A percentile compares a stretch with the other conserved stretches of the same genome.
Evolutionary conservation across 495 filamentous ascomycete species (phyloP).

Genomic region (Trichoderma asperelloides): DNA sequence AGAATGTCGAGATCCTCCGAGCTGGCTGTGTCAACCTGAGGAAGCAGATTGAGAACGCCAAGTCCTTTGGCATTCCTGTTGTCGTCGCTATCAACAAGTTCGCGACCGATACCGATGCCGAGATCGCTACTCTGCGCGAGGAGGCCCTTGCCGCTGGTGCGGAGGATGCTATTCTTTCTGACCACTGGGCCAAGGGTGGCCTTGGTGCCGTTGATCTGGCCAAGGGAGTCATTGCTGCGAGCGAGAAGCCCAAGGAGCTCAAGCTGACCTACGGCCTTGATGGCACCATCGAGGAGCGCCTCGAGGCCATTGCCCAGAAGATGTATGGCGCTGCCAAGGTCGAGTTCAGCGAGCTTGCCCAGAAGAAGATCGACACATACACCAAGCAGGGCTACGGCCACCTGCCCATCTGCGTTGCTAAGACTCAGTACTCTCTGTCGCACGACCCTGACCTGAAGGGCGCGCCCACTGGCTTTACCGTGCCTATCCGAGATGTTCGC

Average conservation of each 20-base stretch:
- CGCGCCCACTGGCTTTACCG: constrained; percentile 90
- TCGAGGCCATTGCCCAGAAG: constrained; percentile 78
- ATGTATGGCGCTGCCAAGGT: constrained; percentile 93
- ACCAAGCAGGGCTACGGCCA: constrained; percentile 84
- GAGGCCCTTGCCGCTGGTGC: constrained; percentile 89
- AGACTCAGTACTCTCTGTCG: constrained; percentile 95
- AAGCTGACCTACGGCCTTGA: constrained; percentile 78
- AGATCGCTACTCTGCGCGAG: constrained; percentile 79
- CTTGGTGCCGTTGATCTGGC: constrained; percentile 85
- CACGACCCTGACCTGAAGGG: constrained; percentile 93
- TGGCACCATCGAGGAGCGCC: constrained; percentile 76
- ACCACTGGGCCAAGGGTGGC: constrained; percentile 96
- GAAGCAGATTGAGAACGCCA: constrained; percentile 88
- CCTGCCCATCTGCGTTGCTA: constrained; percentile 91
- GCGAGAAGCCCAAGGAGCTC: constrained; percentile 80
- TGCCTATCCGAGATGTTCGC: constrained; percentile 88
- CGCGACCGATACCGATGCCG: constrained; percentile 84
- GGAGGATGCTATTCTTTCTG: constrained; percentile 84
- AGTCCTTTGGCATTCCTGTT: constrained; percentile 83
- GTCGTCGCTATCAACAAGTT: constrained; percentile 97
- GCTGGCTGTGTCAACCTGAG: constrained; percentile 86
- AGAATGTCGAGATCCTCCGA: constrained; percentile 85
- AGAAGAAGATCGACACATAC: constrained; percentile 94
- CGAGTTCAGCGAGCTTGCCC: constrained; percentile 87
- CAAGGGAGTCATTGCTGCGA: constrained; percentile 73